A percentile compares a stretch with the other conserved stretches of the same genome.
These are phyloP conservation scores for Glebionis coronaria DNA, from an alignment of 129 eudicot genomes.

Conservation along the genomic window DNA sequence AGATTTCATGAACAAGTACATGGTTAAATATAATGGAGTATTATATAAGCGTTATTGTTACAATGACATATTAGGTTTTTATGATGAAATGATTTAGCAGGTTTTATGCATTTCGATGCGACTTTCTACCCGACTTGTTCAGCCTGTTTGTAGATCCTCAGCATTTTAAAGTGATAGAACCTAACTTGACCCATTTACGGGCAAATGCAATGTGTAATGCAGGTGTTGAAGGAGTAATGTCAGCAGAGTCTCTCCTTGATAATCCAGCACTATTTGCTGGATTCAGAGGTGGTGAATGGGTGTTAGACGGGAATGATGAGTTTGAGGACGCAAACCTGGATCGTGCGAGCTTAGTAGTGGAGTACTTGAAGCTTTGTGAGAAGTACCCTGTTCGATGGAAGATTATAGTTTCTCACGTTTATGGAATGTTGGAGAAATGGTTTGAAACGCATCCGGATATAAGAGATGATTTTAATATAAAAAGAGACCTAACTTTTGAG, in stretches of 20 bases:
- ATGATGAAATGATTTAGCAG: too few relatives aligned
- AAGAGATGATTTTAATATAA: slow-evolving; percentile 72
- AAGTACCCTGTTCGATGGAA: slow-evolving; percentile 83
- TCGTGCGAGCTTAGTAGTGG: slow-evolving; percentile 59
- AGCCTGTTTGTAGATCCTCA: too few relatives aligned
- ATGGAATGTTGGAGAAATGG: slow-evolving; percentile 84
- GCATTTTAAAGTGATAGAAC: too few relatives aligned
- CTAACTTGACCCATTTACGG: not conserved
- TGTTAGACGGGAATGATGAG: slow-evolving; percentile 30
- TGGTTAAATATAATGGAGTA: not conserved
- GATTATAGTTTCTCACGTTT: slow-evolving; percentile 70
- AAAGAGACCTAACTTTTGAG: slow-evolving; percentile 65
- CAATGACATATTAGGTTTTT: too few relatives aligned
- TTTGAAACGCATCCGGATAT: slow-evolving; percentile 69
- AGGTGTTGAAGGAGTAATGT: slow-evolving; percentile 75
- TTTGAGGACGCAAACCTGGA: slow-evolving; percentile 58
- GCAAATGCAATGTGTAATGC: slow-evolving; percentile 25
- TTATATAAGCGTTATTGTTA: too few relatives aligned
- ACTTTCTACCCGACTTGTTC: too few relatives aligned
- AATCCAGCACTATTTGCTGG: slow-evolving; percentile 95
- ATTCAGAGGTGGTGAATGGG: slow-evolving; percentile 72
- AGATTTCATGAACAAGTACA: not conserved
- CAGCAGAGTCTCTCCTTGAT: slow-evolving; percentile 89
- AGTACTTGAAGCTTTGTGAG: slow-evolving; percentile 84
- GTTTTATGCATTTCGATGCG: too few relatives aligned